Conservation (phyloP, 2,329 filamentous ascomycete species). For the Fonsecaea multimorphosa region DNA sequence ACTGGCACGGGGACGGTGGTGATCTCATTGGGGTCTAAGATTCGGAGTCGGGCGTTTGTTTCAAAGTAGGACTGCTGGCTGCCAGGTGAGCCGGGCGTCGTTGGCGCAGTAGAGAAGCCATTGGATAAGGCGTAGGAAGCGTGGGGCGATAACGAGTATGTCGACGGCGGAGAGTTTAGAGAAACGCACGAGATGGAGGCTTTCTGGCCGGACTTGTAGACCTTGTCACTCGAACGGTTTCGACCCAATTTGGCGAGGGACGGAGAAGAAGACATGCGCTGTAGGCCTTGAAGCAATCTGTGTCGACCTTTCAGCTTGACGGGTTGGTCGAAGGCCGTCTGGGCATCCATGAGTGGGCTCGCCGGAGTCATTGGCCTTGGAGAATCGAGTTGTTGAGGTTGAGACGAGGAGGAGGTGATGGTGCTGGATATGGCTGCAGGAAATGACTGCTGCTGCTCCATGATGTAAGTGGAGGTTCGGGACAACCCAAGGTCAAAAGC, state of each 20-base stretch:
- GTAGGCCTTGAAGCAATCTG: slow-evolving; percentile 73
- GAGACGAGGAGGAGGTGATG: slow-evolving; percentile 15
- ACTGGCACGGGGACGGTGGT: slow-evolving; percentile 65
- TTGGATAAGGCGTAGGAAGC: slow-evolving; percentile 58
- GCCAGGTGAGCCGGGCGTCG: slow-evolving; percentile 57
- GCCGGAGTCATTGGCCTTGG: slow-evolving; percentile 45
- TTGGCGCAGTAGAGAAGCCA: slow-evolving; percentile 62
- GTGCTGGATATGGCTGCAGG: slow-evolving; percentile 21
- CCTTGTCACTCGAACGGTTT: slow-evolving; percentile 65
- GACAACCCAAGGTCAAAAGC: background rate
- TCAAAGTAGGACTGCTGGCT: slow-evolving; percentile 56
- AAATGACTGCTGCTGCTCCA: slow-evolving; percentile 26
- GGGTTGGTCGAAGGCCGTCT: slow-evolving; percentile 46
- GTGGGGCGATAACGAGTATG: slow-evolving; percentile 60
- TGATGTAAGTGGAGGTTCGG: slow-evolving; percentile 19
- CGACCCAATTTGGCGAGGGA: slow-evolving; percentile 70
- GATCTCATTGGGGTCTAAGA: slow-evolving; percentile 47
- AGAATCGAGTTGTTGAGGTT: slow-evolving; percentile 37
- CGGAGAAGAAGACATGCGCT: slow-evolving; percentile 81
- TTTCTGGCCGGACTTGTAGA: slow-evolving; percentile 66
- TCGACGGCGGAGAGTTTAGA: slow-evolving; percentile 60
- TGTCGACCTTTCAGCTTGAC: slow-evolving; percentile 71
- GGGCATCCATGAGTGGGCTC: slow-evolving; percentile 43
- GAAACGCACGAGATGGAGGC: slow-evolving; percentile 71
- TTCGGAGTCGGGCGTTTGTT: slow-evolving; percentile 61